Base-by-base conservation (phyloP, 2,329 filamentous ascomycete genomes). In the Fusarium albidum region DNA sequence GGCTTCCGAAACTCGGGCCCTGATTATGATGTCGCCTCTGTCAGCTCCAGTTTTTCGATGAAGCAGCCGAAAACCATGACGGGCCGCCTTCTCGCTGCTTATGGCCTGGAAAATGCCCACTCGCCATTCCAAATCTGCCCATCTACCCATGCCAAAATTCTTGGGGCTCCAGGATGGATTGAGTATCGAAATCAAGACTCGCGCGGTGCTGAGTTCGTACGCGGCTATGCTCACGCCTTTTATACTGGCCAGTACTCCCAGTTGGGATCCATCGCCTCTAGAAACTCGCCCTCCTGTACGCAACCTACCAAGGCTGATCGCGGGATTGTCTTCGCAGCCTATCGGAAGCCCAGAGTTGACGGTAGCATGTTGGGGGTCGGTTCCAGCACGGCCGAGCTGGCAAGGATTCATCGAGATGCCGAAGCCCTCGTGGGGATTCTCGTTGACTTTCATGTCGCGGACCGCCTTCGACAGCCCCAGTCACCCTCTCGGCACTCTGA, bases 291-390 rank as follows among this genome's bases (percentile, higher is more conserved):
- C 12, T 68, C 67, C 9, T 46, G 59, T 50, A 28, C 64, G 46
- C 28, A 46, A 54, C 29, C 67, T 52, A 46, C 60, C 53, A 62
- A 55, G 51, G 73, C 75, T 44, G 78, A 83, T 59, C 75, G 79
- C 27, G 82, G 82, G 38, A 79, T 85, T 51, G 77, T 84, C 6
- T 85, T 85, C 48, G 82, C 81, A 1, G 82, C 80, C 0, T 84
- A 84, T 59, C 75, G 81, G 17, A 79, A 79, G 55, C 78, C 79
- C 13, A 71, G 73, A 34, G 67, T 65, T 8, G 75, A 75, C 18
- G 72, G 72, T 13, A 67, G 65, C 26, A 69, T 71, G 33, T 65
- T 72, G 11, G 69, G 69, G 11, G 73, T 73, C 39, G 70, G 68
- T 49, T 71, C 71, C 27, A 63, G 54, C 17, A 66, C 71, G 10